phyloP scores from a whole-genome alignment of 805 yeast genomes.

The Groenewaldozyma salmanticensis region DNA sequence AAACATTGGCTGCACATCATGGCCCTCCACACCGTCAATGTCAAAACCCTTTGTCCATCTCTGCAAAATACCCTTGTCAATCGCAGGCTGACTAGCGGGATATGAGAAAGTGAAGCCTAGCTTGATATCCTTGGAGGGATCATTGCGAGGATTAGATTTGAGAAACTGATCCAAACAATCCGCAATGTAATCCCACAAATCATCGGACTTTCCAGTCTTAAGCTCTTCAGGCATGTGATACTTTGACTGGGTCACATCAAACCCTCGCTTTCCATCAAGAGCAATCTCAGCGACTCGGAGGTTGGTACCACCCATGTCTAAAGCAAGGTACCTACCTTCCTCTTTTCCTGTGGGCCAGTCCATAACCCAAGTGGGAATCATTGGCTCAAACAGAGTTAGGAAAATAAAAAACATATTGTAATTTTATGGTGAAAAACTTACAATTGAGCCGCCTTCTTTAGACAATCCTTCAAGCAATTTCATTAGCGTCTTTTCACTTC shows the following conservation, averaged over 20 bases:
- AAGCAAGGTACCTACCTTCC: slow-evolving; percentile 81
- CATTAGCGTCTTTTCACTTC: neutral
- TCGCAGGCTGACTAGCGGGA: slow-evolving; percentile 66
- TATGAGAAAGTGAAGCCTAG: slow-evolving; percentile 93
- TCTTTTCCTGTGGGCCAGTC: slow-evolving; percentile 90
- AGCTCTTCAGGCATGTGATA: slow-evolving; percentile 66
- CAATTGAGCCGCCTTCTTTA: slow-evolving; percentile 23
- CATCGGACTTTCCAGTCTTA: slow-evolving; percentile 69
- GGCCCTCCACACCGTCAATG: slow-evolving; percentile 86
- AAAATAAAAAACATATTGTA: neutral
- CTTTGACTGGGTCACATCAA: slow-evolving; percentile 80
- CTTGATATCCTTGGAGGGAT: slow-evolving; percentile 38
- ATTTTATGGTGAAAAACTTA: too few relatives aligned
- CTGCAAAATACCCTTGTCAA: slow-evolving; percentile 80
- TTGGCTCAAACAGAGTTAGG: slow-evolving; percentile 38
- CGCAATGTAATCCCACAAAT: slow-evolving; percentile 81
- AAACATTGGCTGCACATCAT: slow-evolving; percentile 87
- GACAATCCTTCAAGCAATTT: slow-evolving; percentile 3
- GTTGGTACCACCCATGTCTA: slow-evolving; percentile 96
- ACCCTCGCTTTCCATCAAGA: slow-evolving; percentile 72
- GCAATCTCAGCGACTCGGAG: slow-evolving; percentile 84
- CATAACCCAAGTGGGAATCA: slow-evolving; percentile 96
- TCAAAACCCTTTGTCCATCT: slow-evolving; percentile 98
- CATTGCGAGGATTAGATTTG: slow-evolving; percentile 45
- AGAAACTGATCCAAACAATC: slow-evolving; percentile 65